phyloP scores from a whole-genome alignment of 2,329 filamentous ascomycete genomes.

The Cladosporium sp. region DNA sequence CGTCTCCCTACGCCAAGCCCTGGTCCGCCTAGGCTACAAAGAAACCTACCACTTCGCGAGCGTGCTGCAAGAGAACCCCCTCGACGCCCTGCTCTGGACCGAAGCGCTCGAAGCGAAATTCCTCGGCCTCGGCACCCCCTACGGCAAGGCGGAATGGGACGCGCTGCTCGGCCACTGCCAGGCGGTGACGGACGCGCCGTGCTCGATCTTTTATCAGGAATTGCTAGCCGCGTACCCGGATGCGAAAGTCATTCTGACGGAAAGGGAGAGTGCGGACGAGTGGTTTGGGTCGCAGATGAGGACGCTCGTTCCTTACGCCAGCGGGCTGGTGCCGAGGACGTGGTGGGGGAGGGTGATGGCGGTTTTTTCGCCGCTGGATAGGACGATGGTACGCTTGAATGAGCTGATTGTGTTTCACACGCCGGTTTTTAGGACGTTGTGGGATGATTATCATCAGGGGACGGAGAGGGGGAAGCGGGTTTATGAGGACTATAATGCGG shows the following conservation, averaged over 20 bases:
- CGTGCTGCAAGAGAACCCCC: constrained; percentile 19
- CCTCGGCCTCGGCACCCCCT: constrained; percentile 1
- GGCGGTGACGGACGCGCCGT: constrained; percentile 21
- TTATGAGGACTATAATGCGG: background rate
- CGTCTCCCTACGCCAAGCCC: constrained; percentile 46
- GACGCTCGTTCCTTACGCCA: constrained; percentile 3
- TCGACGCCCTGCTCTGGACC: constrained; percentile 22
- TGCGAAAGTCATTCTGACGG: constrained; percentile 20
- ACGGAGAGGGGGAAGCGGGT: background rate
- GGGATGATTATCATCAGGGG: constrained; percentile 3
- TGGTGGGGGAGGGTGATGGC: background rate
- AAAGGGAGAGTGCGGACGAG: constrained; percentile 15
- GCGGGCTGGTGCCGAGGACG: background rate
- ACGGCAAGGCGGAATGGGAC: constrained; percentile 28
- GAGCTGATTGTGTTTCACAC: background rate
- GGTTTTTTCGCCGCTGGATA: background rate
- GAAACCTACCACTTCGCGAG: constrained; percentile 65
- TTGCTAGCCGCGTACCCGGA: constrained; percentile 18
- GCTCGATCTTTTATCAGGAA: constrained; percentile 15
- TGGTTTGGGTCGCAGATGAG: constrained; percentile 13
- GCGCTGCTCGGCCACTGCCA: constrained; percentile 29
- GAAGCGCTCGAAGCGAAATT: constrained; percentile 22
- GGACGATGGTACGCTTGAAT: background rate
- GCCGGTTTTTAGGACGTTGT: background rate
- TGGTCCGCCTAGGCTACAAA: constrained; percentile 58